Evolutionary conservation across 163 green algal genomes (phyloP), one percentile per base, ranked within the genome.

Genomic region (Prototheca cutis): DNA sequence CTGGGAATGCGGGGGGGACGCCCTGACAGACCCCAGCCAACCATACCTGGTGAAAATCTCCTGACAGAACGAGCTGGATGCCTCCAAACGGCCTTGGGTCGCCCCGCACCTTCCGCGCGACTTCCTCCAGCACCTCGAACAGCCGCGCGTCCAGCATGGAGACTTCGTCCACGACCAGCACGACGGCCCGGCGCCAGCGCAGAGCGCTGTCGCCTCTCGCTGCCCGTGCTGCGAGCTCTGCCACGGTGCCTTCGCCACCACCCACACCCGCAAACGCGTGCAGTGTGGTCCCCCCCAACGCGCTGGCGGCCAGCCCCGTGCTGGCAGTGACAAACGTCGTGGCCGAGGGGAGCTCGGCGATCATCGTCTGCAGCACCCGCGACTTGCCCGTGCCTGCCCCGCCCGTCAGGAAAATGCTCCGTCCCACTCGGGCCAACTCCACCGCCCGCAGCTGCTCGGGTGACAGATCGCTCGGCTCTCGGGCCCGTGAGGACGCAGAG

Each of bases 21-120:
- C n/a, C n/a, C n/a, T n/a, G n/a, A n/a, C n/a, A n/a, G n/a, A n/a
- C n/a, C n/a, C n/a, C n/a, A n/a, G n/a, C n/a, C n/a, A n/a, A n/a
- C n/a, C n/a, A n/a, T n/a, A 57, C 49, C 63, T 84, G 77, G 56
- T 78, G 67, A 59, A 84, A 84, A 58, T 81, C 76, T 33, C 77
- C 77, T 19, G 56, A 73, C 21, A 74, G 52, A 4, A 67, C 55
- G 21, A 80, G 66, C 70, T 63, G 77, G n/a, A 84, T 62, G 29
- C 77, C 77, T 8, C 77, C 77, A 66, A 81, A 84, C 34, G 75
- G 62, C 1, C 40, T 36, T 3, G 61, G 29, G 48, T 27, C 62
- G 53, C 61, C 51, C 19, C 75, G 57, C 45, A 83, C 36, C 19
- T 53, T 30, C 31, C 77, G 48, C 1, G 71, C 75, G 6, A 81